Percentiles rank a stretch among this genome's conserved stretches.
Evolutionary conservation across 768 basidiomycete genomes (phyloP).

Genomic region (Gymnopilus junonius): DNA sequence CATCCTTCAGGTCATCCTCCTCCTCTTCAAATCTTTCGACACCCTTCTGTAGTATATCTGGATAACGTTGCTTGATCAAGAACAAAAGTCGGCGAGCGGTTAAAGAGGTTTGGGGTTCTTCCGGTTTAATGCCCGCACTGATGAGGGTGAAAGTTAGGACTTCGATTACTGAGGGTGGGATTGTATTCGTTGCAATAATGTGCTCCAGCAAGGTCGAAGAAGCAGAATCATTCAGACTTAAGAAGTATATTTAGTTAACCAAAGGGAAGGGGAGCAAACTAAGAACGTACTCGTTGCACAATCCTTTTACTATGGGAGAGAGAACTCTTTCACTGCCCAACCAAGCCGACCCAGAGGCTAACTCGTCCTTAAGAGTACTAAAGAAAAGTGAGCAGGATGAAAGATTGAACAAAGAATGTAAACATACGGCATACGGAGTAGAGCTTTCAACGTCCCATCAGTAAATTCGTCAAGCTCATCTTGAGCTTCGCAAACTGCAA

Average conservation of each 20-base stretch:
- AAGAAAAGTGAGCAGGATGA: background rate
- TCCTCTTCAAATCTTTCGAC: slow-evolving; percentile 42
- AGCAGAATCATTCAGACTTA: slow-evolving; percentile 37
- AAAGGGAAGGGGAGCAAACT: background rate
- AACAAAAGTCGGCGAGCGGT: slow-evolving; percentile 50
- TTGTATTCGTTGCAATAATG: slow-evolving; percentile 37
- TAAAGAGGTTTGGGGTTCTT: slow-evolving; percentile 22
- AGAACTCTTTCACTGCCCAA: slow-evolving; percentile 61
- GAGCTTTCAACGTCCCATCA: slow-evolving; percentile 39
- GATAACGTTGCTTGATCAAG: slow-evolving; percentile 68
- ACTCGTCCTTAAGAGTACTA: slow-evolving; percentile 53
- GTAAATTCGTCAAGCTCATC: slow-evolving; percentile 53
- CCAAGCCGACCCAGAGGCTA: slow-evolving; percentile 48
- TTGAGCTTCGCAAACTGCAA: slow-evolving; percentile 71
- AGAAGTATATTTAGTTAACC: background rate
- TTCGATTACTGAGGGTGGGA: slow-evolving; percentile 37
- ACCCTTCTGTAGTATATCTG: slow-evolving; percentile 47
- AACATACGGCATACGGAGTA: slow-evolving; percentile 58
- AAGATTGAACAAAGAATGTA: background rate
- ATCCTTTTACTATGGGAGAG: slow-evolving; percentile 49
- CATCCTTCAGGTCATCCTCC: slow-evolving; percentile 41
- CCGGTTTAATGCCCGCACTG: slow-evolving; percentile 26
- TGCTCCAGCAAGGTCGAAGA: slow-evolving; percentile 39
- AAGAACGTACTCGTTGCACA: slow-evolving; percentile 40
- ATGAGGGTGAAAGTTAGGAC: slow-evolving; percentile 34